These are phyloP conservation scores for Paracoccidioides brasiliensis DNA, from an alignment of 2,329 filamentous ascomycete genomes.

Conservation along the genomic window DNA sequence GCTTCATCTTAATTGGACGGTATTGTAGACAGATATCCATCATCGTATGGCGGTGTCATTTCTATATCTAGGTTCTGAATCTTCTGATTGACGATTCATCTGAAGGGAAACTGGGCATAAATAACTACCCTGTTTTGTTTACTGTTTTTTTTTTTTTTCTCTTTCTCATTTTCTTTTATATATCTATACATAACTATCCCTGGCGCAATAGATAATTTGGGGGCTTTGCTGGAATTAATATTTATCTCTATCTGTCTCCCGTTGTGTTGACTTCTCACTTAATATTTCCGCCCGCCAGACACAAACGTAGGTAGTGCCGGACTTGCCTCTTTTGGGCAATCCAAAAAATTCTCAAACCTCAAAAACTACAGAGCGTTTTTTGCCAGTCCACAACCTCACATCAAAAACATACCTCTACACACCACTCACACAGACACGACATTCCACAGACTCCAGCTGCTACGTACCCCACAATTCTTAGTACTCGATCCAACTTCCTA, in stretches of 20 bases:
- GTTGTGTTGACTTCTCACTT: not conserved
- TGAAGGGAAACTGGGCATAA: too few relatives aligned
- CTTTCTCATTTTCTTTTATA: too few relatives aligned
- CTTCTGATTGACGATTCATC: too few relatives aligned
- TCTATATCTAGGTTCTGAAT: too few relatives aligned
- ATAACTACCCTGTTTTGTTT: too few relatives aligned
- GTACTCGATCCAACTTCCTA: not conserved
- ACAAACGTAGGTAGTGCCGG: not conserved
- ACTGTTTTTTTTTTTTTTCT: too few relatives aligned
- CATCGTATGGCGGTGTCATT: too few relatives aligned
- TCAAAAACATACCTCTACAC: not conserved
- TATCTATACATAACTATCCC: too few relatives aligned
- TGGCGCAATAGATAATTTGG: not conserved
- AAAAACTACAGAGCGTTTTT: not conserved
- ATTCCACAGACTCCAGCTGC: not conserved
- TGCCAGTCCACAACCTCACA: not conserved
- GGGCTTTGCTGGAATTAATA: not conserved
- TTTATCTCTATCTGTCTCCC: not conserved
- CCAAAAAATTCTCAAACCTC: constrained; percentile 4
- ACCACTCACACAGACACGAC: not conserved
- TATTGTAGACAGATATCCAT: too few relatives aligned
- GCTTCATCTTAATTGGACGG: too few relatives aligned
- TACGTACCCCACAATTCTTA: not conserved
- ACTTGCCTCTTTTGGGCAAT: not conserved
- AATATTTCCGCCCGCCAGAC: too few relatives aligned